These are phyloP conservation scores for Phialocephala subalpina DNA, from an alignment of 2,329 filamentous ascomycete species.

Conservation along the genomic window DNA sequence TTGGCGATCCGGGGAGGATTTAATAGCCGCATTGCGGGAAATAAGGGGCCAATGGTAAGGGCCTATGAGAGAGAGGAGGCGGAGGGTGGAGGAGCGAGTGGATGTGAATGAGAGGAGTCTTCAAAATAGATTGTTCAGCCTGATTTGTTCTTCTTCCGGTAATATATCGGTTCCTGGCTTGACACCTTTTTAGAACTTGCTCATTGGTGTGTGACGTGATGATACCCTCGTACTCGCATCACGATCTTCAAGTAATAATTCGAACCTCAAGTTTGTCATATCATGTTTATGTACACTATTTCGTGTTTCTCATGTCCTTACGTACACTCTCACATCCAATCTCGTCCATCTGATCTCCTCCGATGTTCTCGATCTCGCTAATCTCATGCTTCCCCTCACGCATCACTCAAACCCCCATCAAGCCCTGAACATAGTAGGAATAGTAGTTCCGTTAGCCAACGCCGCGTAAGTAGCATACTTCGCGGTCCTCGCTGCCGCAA, in stretches of 20 bases:
- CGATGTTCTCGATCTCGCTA: not conserved
- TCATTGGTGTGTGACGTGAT: not conserved
- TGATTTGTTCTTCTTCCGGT: not conserved
- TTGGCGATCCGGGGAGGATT: constrained; percentile 13
- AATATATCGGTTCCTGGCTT: not conserved
- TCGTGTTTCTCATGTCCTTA: not conserved
- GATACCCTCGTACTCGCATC: not conserved
- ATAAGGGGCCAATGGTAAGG: constrained; percentile 14
- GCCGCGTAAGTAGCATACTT: constrained; percentile 27
- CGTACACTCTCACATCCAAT: not conserved
- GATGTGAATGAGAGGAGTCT: not conserved
- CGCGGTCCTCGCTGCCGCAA: constrained; percentile 21
- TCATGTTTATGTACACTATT: not conserved
- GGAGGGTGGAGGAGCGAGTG: not conserved
- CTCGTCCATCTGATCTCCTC: not conserved
- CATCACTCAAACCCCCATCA: too few relatives aligned
- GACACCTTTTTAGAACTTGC: not conserved
- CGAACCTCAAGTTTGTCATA: not conserved
- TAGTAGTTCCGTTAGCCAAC: constrained; percentile 11
- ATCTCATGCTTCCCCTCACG: not conserved
- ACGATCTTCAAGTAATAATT: not conserved
- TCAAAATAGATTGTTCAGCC: constrained; percentile 8
- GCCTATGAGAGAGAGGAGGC: not conserved
- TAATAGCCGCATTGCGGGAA: constrained; percentile 15
- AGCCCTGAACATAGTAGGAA: not conserved